Conservation (phyloP, 2,329 filamentous ascomycete species). For the Colletotrichum acutatum region DNA sequence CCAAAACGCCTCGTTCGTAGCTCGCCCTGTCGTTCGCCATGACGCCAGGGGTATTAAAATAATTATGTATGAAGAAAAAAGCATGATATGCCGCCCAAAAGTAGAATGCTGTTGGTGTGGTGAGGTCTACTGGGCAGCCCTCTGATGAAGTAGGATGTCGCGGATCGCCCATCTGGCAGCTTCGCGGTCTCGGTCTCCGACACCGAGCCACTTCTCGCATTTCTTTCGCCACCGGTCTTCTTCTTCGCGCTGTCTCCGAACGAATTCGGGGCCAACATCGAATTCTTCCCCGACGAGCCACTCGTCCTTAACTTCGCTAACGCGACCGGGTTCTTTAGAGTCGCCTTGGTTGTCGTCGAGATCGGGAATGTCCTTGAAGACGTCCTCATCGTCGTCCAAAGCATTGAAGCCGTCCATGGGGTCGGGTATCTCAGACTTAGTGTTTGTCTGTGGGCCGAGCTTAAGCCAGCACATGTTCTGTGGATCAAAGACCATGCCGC, state of each 20-base stretch:
- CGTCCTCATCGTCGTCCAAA: slow-evolving; percentile 88
- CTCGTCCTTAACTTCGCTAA: slow-evolving; percentile 76
- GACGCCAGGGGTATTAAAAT: slow-evolving; percentile 27
- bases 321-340: slow-evolving; percentile 60
- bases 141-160: slow-evolving; percentile 62
- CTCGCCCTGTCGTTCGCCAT: slow-evolving; percentile 15
- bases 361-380: slow-evolving; percentile 95
- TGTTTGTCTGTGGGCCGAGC: slow-evolving; percentile 63
- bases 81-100: slow-evolving; percentile 30
- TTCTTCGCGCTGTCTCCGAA: slow-evolving; percentile 88
- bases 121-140: slow-evolving; percentile 34
- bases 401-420: slow-evolving; percentile 74
- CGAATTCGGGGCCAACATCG: slow-evolving; percentile 94
- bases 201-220: slow-evolving; percentile 84
- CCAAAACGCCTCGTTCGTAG: slow-evolving; percentile 33
- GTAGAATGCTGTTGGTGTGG: slow-evolving; percentile 20
- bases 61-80: slow-evolving; percentile 12
- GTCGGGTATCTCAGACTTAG: slow-evolving; percentile 62
- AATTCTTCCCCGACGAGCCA: slow-evolving; percentile 96
- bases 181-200: slow-evolving; percentile 65
- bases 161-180: slow-evolving; percentile 83
- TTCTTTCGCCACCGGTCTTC: slow-evolving; percentile 91
- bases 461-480: slow-evolving; percentile 98
- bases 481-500: slow-evolving; percentile 99
- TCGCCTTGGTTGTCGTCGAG: slow-evolving; percentile 76